These are phyloP conservation scores for Arthrobotrys entomopaga DNA, from an alignment of 2,329 filamentous ascomycete genomes.

Conservation along the genomic window DNA sequence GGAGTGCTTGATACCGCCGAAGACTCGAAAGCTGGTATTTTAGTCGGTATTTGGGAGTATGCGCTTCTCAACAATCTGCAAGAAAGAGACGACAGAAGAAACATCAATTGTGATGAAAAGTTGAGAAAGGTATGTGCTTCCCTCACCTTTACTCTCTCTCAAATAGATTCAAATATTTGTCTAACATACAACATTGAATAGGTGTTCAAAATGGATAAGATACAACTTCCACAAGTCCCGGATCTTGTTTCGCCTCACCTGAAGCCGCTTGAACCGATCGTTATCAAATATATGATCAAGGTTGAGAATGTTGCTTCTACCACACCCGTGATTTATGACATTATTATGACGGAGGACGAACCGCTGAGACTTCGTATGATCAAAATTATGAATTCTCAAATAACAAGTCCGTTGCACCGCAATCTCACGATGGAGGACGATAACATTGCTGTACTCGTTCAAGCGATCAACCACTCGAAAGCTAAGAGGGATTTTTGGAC, in stretches of 20 bases:
- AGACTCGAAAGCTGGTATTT: constrained; percentile 85
- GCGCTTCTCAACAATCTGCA: constrained; percentile 85
- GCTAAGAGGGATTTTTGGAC: constrained; percentile 90
- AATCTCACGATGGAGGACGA: constrained; percentile 83
- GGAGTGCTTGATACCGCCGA: constrained; percentile 87
- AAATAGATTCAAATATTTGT: constrained; percentile 9
- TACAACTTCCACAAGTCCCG: constrained; percentile 86
- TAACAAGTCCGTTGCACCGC: constrained; percentile 77
- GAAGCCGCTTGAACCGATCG: constrained; percentile 79
- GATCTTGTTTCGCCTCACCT: constrained; percentile 83
- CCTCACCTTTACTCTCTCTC: background rate
- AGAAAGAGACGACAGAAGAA: constrained; percentile 93
- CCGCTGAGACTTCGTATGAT: constrained; percentile 76
- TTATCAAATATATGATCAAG: constrained; percentile 90
- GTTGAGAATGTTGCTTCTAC: constrained; percentile 88
- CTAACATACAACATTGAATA: constrained; percentile 60
- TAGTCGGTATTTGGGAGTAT: constrained; percentile 96
- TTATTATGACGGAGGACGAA: constrained; percentile 85
- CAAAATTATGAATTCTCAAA: constrained; percentile 74
- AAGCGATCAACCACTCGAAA: constrained; percentile 84
- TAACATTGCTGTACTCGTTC: constrained; percentile 82
- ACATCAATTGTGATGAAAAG: constrained; percentile 87
- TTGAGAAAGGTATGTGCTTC: constrained; percentile 73
- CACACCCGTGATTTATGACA: constrained; percentile 87
- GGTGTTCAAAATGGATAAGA: constrained; percentile 78